Conservation (phyloP, 2,329 filamentous ascomycete genomes). For the Akanthomyces lecanii region DNA sequence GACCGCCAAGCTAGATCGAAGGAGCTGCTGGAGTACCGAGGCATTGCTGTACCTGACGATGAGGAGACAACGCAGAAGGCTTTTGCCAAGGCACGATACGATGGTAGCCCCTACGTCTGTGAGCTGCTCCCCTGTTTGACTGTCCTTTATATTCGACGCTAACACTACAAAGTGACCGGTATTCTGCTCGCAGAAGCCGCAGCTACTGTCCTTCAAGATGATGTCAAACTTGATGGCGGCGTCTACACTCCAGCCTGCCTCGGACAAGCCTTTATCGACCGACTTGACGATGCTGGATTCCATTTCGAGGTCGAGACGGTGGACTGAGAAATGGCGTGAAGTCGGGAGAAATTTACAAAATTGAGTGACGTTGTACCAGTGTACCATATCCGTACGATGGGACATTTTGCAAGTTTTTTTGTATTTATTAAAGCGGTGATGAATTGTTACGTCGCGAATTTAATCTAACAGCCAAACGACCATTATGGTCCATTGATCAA, state of each 20-base stretch:
- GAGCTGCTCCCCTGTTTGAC: slow-evolving; percentile 30
- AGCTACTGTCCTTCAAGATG: slow-evolving; percentile 59
- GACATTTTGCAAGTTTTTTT: not conserved
- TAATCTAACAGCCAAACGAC: no score
- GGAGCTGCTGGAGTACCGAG: slow-evolving; percentile 60
- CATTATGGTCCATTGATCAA: no score
- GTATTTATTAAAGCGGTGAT: not conserved
- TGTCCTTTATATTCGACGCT: not conserved
- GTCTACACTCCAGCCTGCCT: slow-evolving; percentile 69
- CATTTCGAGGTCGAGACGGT: slow-evolving; percentile 51
- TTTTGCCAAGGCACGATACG: slow-evolving; percentile 50
- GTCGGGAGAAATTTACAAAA: not conserved
- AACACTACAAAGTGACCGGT: slow-evolving; percentile 54
- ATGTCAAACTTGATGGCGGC: slow-evolving; percentile 58
- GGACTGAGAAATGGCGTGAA: not conserved
- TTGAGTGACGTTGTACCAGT: not conserved
- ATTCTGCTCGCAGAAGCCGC: slow-evolving; percentile 61
- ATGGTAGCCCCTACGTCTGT: slow-evolving; percentile 63
- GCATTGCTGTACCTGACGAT: slow-evolving; percentile 58
- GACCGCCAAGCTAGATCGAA: slow-evolving; percentile 49
- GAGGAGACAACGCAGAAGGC: slow-evolving; percentile 47
- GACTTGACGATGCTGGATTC: slow-evolving; percentile 57
- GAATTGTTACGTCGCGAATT: not conserved
- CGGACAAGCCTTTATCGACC: slow-evolving; percentile 62
- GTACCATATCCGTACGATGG: not conserved